Base-by-base conservation (phyloP, 305 asterid species). In the Rubia balearica region DNA sequence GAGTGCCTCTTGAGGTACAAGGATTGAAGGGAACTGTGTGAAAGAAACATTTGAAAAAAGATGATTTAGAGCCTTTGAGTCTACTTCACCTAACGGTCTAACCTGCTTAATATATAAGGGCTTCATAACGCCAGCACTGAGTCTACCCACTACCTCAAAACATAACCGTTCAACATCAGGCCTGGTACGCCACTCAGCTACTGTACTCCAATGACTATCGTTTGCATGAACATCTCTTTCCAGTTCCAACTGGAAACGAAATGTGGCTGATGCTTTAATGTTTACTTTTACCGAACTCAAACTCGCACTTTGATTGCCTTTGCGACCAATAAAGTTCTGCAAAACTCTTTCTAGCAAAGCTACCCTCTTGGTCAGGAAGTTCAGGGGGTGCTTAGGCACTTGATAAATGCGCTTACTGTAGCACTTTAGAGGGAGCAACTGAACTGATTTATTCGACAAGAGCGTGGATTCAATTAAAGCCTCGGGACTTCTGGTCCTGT, bases 121-220 rank as follows among this genome's bases (percentile, higher is more conserved):
- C 81, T 78, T 88, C 85, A 92, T 56, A 69, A 76, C 69, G 17
- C 71, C 90, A 3, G 70, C 92, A 72, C 87, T 89, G 12, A 87
- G 69, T 74, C 90, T 82, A 0, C 91, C 96, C 64, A 71, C 80
- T 8, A 92, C 89, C 65, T 90, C 96, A 77, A 82, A 88, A 80
- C 77, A 76, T 5, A 68, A 75, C 24, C 83, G 87, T 73, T 89
- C 97, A 41, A 82, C 71, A 40, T 46, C 71, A 55, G 96, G 96
- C 84, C 78, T 80, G 6, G 95, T 92, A 80, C 98, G 83, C 98
- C 98, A 90, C 74, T 87, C 91, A 46, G 91, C 91, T 65, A 86
- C 67, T 42, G 85, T 79, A 73, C 86, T 78, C 97, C 97, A 89
- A 53, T 78, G 72, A 40, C 88, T 77, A 71, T 92, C 96, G 33